Evolutionary conservation across 306 rosid genomes (phyloP).

Genomic region (Sindora glabra): DNA sequence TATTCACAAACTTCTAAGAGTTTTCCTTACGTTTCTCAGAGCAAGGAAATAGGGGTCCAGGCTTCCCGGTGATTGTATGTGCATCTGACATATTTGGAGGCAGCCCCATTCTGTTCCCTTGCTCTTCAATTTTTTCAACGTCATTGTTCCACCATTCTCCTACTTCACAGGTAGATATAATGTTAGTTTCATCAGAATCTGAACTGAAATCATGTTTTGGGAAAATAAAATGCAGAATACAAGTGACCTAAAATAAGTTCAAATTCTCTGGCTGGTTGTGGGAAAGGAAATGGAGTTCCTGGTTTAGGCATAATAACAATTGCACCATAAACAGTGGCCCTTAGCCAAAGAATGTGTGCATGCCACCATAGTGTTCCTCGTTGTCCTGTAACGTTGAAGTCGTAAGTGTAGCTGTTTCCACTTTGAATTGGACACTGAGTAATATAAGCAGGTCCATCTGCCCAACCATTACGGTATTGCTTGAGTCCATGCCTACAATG

Average conservation of each 20-base stretch:
- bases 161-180: neutral
- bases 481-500: constrained; percentile 50
- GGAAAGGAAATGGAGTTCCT: constrained; percentile 43
- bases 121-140: constrained; percentile 59
- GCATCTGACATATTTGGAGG: constrained; percentile 89
- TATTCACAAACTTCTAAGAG: neutral
- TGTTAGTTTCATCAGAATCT: too few relatives aligned
- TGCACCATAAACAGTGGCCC: constrained; percentile 65
- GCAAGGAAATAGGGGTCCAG: constrained; percentile 90
- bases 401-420: constrained; percentile 38
- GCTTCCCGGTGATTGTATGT: constrained; percentile 87
- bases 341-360: constrained; percentile 56
- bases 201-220: neutral
- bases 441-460: constrained; percentile 56
- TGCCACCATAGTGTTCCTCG: constrained; percentile 66
- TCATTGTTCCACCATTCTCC: constrained; percentile 90
- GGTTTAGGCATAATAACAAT: constrained; percentile 48
- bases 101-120: constrained; percentile 62
- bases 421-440: constrained; percentile 53
- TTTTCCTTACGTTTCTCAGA: constrained; percentile 67
- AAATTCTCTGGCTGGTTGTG: constrained; percentile 36
- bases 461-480: constrained; percentile 54
- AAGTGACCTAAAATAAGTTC: constrained; percentile 33
- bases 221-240: neutral
- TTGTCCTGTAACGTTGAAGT: constrained; percentile 56